Percentiles rank a stretch among this genome's conserved stretches.
phyloP scores from a whole-genome alignment of 2,329 filamentous ascomycete genomes.

The Cercospora zeina region DNA sequence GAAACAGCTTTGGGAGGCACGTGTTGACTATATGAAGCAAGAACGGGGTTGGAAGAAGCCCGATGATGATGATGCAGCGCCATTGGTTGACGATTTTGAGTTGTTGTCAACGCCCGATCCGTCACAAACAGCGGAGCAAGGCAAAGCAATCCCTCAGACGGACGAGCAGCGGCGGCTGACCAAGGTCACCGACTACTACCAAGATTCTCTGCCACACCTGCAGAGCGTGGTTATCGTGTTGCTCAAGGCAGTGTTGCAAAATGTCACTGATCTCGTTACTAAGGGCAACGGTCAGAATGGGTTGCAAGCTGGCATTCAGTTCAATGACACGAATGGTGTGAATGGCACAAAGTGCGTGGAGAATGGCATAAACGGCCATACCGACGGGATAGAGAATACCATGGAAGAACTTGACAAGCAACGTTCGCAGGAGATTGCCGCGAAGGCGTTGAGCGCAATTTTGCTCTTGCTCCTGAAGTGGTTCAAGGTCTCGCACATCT shows the following conservation, averaged over 20 bases:
- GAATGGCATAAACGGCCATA: constrained; percentile 39
- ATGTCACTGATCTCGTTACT: constrained; percentile 80
- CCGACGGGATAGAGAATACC: constrained; percentile 35
- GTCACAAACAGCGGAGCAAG: constrained; percentile 41
- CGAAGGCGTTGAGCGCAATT: constrained; percentile 88
- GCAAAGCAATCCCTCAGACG: constrained; percentile 31
- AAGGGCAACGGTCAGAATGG: constrained; percentile 54
- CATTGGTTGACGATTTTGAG: constrained; percentile 41
- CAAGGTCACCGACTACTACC: constrained; percentile 79
- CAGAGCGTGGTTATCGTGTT: constrained; percentile 93
- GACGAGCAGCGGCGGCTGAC: constrained; percentile 34
- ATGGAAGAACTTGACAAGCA: constrained; percentile 78
- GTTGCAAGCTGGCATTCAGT: constrained; percentile 52
- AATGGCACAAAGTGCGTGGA: constrained; percentile 42
- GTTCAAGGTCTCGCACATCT: constrained; percentile 90
- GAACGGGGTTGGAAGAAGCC: constrained; percentile 80
- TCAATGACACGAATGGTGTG: constrained; percentile 35
- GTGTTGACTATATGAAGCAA: constrained; percentile 86
- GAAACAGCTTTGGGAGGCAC: constrained; percentile 90
- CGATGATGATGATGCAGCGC: constrained; percentile 37
- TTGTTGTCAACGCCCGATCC: constrained; percentile 29
- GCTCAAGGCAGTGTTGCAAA: constrained; percentile 81
- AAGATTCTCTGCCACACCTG: constrained; percentile 74
- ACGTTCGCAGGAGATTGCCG: constrained; percentile 79
- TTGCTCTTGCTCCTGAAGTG: constrained; percentile 89